A percentile compares a stretch with the other conserved stretches of the same genome.
Evolutionary conservation across 129 eudicot species (phyloP).

Genomic region (Lonicera japonica): DNA sequence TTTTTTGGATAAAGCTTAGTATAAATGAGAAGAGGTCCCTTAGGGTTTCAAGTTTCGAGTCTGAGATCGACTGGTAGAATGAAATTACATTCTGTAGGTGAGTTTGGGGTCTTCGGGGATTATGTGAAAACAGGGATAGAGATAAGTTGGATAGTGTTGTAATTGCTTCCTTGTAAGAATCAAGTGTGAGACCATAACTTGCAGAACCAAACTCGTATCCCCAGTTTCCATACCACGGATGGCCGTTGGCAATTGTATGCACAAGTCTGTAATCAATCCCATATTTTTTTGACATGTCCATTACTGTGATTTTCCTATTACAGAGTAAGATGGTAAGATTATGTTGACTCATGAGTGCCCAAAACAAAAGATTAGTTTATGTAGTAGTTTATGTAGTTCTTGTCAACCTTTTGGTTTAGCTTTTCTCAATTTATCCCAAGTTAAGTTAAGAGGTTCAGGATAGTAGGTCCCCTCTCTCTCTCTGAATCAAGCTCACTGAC

Average conservation of each 20-base stretch:
- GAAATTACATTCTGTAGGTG: background rate
- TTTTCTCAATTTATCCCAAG: too few relatives aligned
- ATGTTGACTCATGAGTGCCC: background rate
- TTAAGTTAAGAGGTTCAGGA: too few relatives aligned
- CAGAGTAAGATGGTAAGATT: background rate
- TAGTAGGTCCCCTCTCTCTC: too few relatives aligned
- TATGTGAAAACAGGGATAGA: constrained; percentile 1
- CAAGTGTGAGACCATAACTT: background rate
- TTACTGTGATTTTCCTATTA: constrained; percentile 10
- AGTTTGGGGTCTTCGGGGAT: background rate
- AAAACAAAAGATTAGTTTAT: background rate
- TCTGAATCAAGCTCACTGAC: too few relatives aligned
- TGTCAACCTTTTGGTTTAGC: too few relatives aligned
- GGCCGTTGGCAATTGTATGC: constrained; percentile 5
- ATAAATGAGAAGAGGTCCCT: constrained; percentile 8
- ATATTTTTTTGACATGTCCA: constrained; percentile 8
- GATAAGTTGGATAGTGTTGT: background rate
- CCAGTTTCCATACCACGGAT: constrained; percentile 12
- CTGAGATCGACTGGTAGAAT: too few relatives aligned
- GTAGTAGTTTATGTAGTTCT: background rate
- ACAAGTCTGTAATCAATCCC: constrained; percentile 2
- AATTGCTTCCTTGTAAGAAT: background rate
- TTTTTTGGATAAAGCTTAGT: background rate
- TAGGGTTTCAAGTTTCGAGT: background rate
- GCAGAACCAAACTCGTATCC: constrained; percentile 10